Evolutionary conservation across 768 basidiomycete genomes (phyloP).

Genomic region (Tricholoma flavovirens): DNA sequence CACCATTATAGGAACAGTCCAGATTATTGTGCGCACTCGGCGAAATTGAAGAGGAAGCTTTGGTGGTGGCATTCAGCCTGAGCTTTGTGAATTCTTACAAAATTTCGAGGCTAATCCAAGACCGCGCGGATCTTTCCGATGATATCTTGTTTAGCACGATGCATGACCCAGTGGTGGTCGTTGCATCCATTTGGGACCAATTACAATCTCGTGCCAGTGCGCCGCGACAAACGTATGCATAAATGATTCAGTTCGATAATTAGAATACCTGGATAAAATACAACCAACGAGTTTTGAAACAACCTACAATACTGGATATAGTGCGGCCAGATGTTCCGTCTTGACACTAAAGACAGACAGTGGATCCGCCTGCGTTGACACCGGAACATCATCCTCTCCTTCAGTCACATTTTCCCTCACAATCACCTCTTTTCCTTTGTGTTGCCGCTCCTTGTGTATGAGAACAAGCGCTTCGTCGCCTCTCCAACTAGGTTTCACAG

Average conservation of each 20-base stretch:
- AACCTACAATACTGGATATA: conserved; percentile 16
- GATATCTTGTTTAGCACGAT: no score
- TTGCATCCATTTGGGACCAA: no score
- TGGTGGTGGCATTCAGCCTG: conserved; percentile 2
- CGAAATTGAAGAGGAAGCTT: conserved; percentile 32
- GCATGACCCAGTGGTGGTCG: no score
- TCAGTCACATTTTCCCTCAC: conserved; percentile 33
- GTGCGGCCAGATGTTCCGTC: conserved; percentile 28
- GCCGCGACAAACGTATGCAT: no score
- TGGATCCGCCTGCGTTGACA: conserved; percentile 31
- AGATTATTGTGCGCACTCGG: conserved; percentile 47
- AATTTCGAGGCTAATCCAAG: no score
- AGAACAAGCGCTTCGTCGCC: conserved; percentile 48
- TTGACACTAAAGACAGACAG: conserved; percentile 30
- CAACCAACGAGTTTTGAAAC: not conserved
- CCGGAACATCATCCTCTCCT: conserved; percentile 24
- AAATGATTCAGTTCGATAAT: no score
- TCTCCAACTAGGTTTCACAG: conserved; percentile 30
- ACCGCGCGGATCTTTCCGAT: no score
- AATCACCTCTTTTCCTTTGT: conserved; percentile 38
- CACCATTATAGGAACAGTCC: conserved; percentile 59
- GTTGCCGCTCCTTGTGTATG: conserved; percentile 29
- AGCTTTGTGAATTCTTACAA: no score
- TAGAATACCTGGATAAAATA: not conserved
- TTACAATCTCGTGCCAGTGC: no score